Evolutionary conservation across 2,329 filamentous ascomycete genomes (phyloP).

Genomic region (Scopulariopsis brevicaulis): DNA sequence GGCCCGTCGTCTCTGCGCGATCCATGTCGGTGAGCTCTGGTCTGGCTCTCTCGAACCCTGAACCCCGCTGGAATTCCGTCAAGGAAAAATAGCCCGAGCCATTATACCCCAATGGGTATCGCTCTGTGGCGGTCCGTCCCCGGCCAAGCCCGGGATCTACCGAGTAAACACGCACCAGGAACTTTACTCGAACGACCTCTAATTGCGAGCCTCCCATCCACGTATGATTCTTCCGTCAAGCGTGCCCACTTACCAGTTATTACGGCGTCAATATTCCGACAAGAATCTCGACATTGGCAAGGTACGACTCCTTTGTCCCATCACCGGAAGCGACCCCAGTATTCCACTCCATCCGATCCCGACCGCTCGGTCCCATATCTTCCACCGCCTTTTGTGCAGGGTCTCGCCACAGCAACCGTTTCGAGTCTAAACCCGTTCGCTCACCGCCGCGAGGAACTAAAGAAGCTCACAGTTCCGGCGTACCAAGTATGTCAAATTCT

Average conservation of each 20-base stretch:
- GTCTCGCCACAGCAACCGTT: not conserved
- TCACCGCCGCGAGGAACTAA: not conserved
- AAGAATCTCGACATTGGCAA: not conserved
- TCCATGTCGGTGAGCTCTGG: not conserved
- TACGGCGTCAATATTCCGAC: not conserved
- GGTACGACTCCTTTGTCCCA: not conserved
- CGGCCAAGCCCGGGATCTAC: not conserved
- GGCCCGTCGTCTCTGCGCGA: too few relatives aligned
- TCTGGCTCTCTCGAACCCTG: not conserved
- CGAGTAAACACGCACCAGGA: not conserved
- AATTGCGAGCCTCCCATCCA: not conserved
- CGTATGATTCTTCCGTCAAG: not conserved
- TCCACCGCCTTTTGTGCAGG: not conserved
- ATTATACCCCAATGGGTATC: not conserved
- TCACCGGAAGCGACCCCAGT: not conserved
- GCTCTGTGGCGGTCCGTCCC: not conserved
- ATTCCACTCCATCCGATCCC: not conserved
- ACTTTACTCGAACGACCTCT: not conserved
- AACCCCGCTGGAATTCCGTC: not conserved
- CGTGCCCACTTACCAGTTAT: not conserved
- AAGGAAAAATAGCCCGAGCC: not conserved
- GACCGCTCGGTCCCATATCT: not conserved
- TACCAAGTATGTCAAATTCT: too few relatives aligned
- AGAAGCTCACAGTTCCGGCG: too few relatives aligned
- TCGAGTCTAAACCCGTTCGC: not conserved